phyloP scores from a whole-genome alignment of 139 green algal genomes.

The Picochlorum sp. region DNA sequence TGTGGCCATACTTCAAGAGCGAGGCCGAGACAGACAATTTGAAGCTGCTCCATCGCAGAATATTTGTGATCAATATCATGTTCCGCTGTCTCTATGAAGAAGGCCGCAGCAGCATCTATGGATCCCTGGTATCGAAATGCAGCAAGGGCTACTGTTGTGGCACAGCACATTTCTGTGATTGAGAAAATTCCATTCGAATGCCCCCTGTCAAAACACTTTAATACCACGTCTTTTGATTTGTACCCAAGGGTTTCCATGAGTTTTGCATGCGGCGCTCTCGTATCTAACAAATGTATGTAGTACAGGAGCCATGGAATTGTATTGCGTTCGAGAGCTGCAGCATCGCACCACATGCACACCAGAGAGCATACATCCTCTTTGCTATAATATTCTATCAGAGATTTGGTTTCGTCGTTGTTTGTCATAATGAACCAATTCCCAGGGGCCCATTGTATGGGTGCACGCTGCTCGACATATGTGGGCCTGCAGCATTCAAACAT shows the following conservation, averaged over 20 bases:
- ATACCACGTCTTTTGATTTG: not conserved
- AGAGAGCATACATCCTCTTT: not conserved
- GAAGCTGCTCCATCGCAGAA: no score
- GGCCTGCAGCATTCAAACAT: not conserved
- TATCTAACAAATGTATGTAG: not conserved
- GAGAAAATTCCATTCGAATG: not conserved
- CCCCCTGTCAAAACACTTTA: not conserved
- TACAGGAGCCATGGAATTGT: not conserved
- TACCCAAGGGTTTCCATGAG: not conserved
- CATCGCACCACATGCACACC: constrained; percentile 1
- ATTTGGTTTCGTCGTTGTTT: not conserved
- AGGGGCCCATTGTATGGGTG: not conserved
- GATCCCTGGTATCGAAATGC: not conserved
- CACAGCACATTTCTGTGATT: not conserved
- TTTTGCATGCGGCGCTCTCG: not conserved
- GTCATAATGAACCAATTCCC: not conserved
- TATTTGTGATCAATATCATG: no score
- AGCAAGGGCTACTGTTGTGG: not conserved
- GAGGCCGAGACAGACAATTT: no score
- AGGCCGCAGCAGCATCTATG: not conserved
- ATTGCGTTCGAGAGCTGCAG: not conserved
- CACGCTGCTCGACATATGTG: not conserved
- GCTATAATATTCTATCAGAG: no score
- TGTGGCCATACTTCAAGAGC: no score
- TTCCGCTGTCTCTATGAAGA: not conserved